Evolutionary conservation across 495 filamentous ascomycete genomes (phyloP).

Genomic region (Aspergillus cavernicola): DNA sequence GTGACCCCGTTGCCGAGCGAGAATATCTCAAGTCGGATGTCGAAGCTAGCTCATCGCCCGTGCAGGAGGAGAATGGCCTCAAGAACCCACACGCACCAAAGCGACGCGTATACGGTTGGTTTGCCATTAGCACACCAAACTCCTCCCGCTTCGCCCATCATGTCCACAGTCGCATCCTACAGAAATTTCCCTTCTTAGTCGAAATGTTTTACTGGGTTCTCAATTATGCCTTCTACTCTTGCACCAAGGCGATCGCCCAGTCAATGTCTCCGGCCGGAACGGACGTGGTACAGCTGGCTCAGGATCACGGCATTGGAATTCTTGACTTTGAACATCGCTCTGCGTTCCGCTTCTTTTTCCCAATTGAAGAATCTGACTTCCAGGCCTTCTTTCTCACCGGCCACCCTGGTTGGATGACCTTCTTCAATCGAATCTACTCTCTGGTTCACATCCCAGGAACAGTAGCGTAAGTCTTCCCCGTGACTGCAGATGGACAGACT

Average conservation of each 20-base stretch:
- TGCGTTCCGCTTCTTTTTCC: slow-evolving; percentile 51
- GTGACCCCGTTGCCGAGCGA: slow-evolving; percentile 16
- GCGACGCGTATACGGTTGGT: slow-evolving; percentile 36
- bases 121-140: slow-evolving; percentile 51
- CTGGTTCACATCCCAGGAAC: slow-evolving; percentile 66
- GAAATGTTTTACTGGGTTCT: slow-evolving; percentile 70
- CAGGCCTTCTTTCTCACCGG: slow-evolving; percentile 59
- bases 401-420: slow-evolving; percentile 51
- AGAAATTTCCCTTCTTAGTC: slow-evolving; percentile 51
- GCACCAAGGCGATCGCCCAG: slow-evolving; percentile 58
- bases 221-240: slow-evolving; percentile 63
- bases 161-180: slow-evolving; percentile 51
- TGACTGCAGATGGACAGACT: background rate
- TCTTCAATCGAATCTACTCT: slow-evolving; percentile 61
- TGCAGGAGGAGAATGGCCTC: slow-evolving; percentile 33
- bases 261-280: slow-evolving; percentile 32
- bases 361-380: slow-evolving; percentile 49
- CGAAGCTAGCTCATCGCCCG: slow-evolving; percentile 36
- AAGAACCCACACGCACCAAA: slow-evolving; percentile 43
- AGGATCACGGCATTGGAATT: slow-evolving; percentile 59
- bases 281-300: slow-evolving; percentile 63
- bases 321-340: slow-evolving; percentile 59
- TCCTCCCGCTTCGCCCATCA: slow-evolving; percentile 53
- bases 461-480: slow-evolving; percentile 53
- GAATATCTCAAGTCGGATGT: slow-evolving; percentile 27